phyloP scores from a whole-genome alignment of 1,139 yeast species.

The Pichiaceae sp. region DNA sequence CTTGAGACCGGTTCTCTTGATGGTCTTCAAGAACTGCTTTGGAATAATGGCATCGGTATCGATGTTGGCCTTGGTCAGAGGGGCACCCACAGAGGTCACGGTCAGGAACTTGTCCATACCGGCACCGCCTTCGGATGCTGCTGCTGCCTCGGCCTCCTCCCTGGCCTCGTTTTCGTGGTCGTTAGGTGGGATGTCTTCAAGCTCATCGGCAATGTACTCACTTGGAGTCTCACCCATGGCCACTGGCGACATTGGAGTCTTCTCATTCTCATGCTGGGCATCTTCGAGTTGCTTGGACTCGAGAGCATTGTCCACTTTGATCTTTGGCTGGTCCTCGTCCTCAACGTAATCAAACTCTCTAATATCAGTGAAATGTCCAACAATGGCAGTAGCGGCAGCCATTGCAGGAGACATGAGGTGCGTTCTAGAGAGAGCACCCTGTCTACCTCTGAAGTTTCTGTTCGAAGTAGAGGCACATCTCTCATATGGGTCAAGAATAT shows the following conservation, averaged over 20 bases:
- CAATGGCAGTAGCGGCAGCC: constrained; percentile 98
- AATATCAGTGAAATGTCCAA: constrained; percentile 85
- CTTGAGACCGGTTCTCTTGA: constrained; percentile 90
- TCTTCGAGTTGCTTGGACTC: constrained; percentile 55
- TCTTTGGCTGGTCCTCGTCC: constrained; percentile 51
- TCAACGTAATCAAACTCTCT: constrained; percentile 62
- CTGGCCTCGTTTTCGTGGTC: constrained; percentile 31
- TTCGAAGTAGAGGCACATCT: constrained; percentile 98
- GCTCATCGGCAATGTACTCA: constrained; percentile 34
- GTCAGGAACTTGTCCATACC: constrained; percentile 74
- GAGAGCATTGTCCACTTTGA: constrained; percentile 40
- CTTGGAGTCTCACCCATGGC: constrained; percentile 25
- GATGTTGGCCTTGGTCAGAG: constrained; percentile 87
- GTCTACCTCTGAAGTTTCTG: constrained; percentile 98
- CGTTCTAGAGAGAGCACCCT: constrained; percentile 94
- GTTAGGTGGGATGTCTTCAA: constrained; percentile 50
- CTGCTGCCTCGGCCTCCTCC: neutral
- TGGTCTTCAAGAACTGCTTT: constrained; percentile 93
- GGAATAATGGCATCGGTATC: constrained; percentile 99
- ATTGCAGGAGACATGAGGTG: constrained; percentile 97
- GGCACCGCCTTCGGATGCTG: constrained; percentile 13
- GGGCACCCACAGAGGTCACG: constrained; percentile 84
- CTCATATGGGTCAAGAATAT: constrained; percentile 86
- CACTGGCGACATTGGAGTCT: constrained; percentile 31
- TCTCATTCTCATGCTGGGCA: constrained; percentile 65